Evolutionary conservation across 108 stramenopile species (phyloP), one percentile per base, ranked within the genome.

Genomic region (Poteriospumella lacustris): DNA sequence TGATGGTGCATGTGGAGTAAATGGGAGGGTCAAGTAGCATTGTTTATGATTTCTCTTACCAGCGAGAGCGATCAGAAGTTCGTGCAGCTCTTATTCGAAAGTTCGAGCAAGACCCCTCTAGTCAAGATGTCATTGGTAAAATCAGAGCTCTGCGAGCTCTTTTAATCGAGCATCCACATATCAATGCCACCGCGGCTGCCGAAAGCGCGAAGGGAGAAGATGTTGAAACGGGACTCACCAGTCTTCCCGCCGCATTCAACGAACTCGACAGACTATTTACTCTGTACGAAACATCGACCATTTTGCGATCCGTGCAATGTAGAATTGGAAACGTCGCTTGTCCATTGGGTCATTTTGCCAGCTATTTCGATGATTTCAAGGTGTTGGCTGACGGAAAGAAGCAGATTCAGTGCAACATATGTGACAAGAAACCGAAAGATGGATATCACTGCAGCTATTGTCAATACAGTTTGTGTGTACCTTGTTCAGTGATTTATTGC

Each of bases 331-430:
- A 26, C 5, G 60, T 64, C 28, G 60, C 60, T 34, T 64, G 60
- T 64, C 60, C 60, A 64, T 31, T 64, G 9, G 60, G 60, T 64
- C 60, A 64, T 64, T 64, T 34, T 64, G 60, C 60, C 5, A 9
- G 29, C 28, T 64, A 64, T 64, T 3, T 64, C 12, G 60, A 64
- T 34, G 47, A 52, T 52, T 52, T 52, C 47, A 9, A 52, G 47
- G 19, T 19, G 19, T 15, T 52, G 47, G 47, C 15, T 52, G 47
- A 52, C 15, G 19, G 19, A 52, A 19, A 52, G 15, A 64, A 64
- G 28, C 33, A 26, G 28, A 33, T 33, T 5, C 28, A 64, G 36
- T 64, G 60, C 36, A 33, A 19, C 36, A 64, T 64, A 3, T 64
- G 60, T 64, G 3, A 33, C 5, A 64, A 64, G 36, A 31, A 5